Conservation (phyloP, 2,329 filamentous ascomycete species). For the Paecilomyces sp. region DNA sequence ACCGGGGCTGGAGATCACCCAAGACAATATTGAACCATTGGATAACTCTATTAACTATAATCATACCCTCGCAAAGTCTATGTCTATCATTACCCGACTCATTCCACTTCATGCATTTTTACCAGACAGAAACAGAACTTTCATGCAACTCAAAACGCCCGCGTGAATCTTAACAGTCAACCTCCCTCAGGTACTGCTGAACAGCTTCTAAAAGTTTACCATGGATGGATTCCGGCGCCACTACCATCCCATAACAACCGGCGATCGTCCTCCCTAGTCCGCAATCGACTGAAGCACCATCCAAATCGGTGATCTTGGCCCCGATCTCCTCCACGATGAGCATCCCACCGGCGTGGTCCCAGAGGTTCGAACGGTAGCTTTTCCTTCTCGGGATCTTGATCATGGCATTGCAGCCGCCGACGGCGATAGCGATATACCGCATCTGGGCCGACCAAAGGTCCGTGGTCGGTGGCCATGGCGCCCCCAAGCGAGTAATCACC, state of each 20-base stretch:
- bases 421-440: constrained; percentile 46
- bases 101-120: background rate
- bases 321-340: constrained; percentile 46
- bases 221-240: constrained; percentile 32
- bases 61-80: background rate
- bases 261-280: constrained; percentile 32
- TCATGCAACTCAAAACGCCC: background rate
- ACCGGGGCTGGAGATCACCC: background rate
- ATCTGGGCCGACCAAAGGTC: constrained; percentile 49
- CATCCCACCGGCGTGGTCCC: constrained; percentile 51
- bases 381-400: constrained; percentile 40
- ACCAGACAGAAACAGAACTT: background rate
- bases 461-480: constrained; percentile 40
- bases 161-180: background rate
- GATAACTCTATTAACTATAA: background rate
- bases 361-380: constrained; percentile 43
- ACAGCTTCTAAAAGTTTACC: constrained; percentile 23
- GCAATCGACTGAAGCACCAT: constrained; percentile 45
- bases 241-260: constrained; percentile 34
- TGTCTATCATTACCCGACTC: background rate
- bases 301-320: constrained; percentile 44
- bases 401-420: constrained; percentile 44
- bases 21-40: background rate
- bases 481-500: constrained; percentile 33
- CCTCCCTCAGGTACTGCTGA: constrained; percentile 2